Base-by-base conservation (phyloP, 1,139 yeast genomes). In the Taphrina communis region DNA sequence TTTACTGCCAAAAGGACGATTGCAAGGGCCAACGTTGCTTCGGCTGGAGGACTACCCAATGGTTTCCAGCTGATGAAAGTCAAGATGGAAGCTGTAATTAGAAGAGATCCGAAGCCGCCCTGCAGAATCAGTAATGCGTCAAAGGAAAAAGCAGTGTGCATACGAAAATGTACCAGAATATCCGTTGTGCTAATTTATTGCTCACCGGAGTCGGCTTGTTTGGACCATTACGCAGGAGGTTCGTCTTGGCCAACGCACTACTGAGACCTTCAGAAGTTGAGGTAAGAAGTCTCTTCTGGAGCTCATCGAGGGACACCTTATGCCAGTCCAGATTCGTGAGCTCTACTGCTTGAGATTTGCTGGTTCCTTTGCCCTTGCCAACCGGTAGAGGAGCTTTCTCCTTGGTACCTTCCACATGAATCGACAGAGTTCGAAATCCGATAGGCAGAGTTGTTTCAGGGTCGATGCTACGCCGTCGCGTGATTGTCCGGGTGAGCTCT, bases 11-110 rank as follows among this genome's bases (percentile, higher is more conserved):
- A 76, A 56, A 84, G 75, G 21, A 83, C 78, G 58, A 82, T 76
- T 44, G 85, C 86, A 57, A 83, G 78, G 17, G 81, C 81, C 70
- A 83, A 77, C 73, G 84, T 84, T 5, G 85, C 80, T 25, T 79
- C 73, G 0, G 81, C 80, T 2, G 86, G 86, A 31, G 86, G 86
- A 46, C 81, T 75, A 17, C 86, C 85, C 63, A 84, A 76, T 0
- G 86, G 86, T 71, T 82, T 82, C 84, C 85, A 84, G 48, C 82
- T 77, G 53, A 84, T 75, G 66, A 82, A 78, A 72, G 83, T 82
- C 52, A 84, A 76, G n/a, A 83, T 75, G 66, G 84, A 85, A 71
- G 83, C 84, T 56, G 77, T 75, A 71, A 82, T 75, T 59, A 84
- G 77, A 62, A 84, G 75, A 0, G 78, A 73, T 51, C 87, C 85